Base-by-base conservation (phyloP, 768 basidiomycete genomes). In the Kondoa subrosea region DNA sequence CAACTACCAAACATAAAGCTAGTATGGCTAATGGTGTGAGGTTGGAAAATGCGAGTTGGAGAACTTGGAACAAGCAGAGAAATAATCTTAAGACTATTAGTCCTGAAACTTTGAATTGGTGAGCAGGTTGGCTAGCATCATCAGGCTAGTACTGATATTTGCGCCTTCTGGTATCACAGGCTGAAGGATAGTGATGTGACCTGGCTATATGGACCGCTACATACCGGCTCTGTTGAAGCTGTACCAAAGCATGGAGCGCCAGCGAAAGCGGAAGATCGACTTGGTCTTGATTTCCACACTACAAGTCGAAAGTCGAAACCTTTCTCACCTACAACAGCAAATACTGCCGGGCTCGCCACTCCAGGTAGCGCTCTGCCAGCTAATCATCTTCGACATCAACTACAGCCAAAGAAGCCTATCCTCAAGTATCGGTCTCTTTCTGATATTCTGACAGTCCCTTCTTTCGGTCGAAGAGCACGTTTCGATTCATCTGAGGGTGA, bases 1-100 rank as follows among this genome's bases (percentile, higher is more conserved):
- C 85, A 76, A 97, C 96, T 91, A 97, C 93, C 60, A 83, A 89
- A 67, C 90, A 91, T 81, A 99, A 97, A 84, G 88, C 93, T 76
- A 93, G 91, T 79, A 95, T 99, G 75, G 85, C 89, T 3, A 97
- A 99, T 76, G 93, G 93, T 60, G 81, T 87, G 61, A 81, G 93
- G 62, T 83, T 99, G 67, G 95, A 99, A 81, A 99, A 99, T 75
- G 95, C 95, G 8, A 89, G 87, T 69, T 99, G 93, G 93, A 81
- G 93, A 56, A 97, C 92, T 0, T 99, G 93, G 93, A 96, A 92
- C 86, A 96, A 97, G 79, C 92, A 96, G 82, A 81, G 93, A 70
- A 95, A 95, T 74, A 88, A 91, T 72, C 83, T 99, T 70, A 89
- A 87, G 80, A 99, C 93, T 0, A 82, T 99, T 76, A 87, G 86